Evolutionary conservation across 2,329 filamentous ascomycete species (phyloP), one percentile per base, ranked within the genome.

Genomic region (Juglanconis oblonga): DNA sequence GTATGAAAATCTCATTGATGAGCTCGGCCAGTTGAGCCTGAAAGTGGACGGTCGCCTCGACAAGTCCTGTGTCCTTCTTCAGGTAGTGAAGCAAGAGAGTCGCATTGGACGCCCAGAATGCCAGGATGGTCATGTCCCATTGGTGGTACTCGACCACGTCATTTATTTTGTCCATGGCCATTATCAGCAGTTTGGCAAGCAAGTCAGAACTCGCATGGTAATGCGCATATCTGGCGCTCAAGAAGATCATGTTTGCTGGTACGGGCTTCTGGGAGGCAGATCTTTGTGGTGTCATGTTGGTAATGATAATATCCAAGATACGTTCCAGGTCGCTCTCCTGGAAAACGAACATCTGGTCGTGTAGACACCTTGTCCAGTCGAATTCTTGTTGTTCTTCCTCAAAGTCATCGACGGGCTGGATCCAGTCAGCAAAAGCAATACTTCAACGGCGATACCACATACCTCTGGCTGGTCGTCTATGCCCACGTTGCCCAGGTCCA

Each of bases 261-360:
- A 99, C 93, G 0, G 95, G 95, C 69, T 99, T 99, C 71, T 99
- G 95, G n/a, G 92, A 91, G 0, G 93, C 91, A 35, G 94, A 97
- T 67, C 95, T 84, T 76, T 97, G 93, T 1, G 95, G 95, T 1
- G 92, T 96, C 95, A 99, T 98, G 69, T 95, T 94, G 63, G 94
- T 98, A 71, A 99, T 96, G 71, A 98, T 87, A 58, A 98, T 95
- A 71, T 97, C 90, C 66, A 99, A 83, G 69, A 99, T 97, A 61
- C 89, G 87, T 61, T 94, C 90, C 55, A 99, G 83, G 71, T 99
- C 94, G 71, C 86, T 89, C 67, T 98, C 94, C 73, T 99, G 95
- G 72, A 99, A 99, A 42, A 99, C 95, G 72, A 99, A 99, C 95
- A 99, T 99, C 73, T 99, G 95, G 72, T 99, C 95, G 71, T 97